Evolutionary conservation across 2,329 filamentous ascomycete species (phyloP), one percentile per base, ranked within the genome.

Genomic region (Neospermospora avenae): DNA sequence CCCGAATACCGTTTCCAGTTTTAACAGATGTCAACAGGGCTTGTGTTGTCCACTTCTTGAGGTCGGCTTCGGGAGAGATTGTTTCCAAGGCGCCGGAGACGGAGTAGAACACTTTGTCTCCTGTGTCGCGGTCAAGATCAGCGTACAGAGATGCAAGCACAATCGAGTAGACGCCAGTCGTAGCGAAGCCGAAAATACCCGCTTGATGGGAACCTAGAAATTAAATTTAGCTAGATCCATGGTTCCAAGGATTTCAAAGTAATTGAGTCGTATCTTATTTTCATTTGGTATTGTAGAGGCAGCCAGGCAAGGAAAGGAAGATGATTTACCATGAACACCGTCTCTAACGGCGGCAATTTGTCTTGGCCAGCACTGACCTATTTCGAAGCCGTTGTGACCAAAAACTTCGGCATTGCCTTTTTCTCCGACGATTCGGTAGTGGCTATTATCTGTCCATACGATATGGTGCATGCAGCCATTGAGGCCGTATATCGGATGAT

Each of bases 301-400:
- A 6, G 28, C 5, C 6, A 24, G 25, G 16, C 35, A 5, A 24
- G 24, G 25, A 20, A 35, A n/a, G 14, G 31, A 20, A 18, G 10
- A 10, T 2, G 16, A 39, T 45, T 22, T 57, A 57, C 55, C 45
- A 44, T 57, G 45, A 3, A 41, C 55, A 34, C 55, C 55, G 22
- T 57, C 45, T 51, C 45, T 18, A 3, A 57, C 18, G 4, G 55
- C 55, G 6, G 44, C 55, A 41, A 57, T 41, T 11, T 51, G 55
- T 14, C 35, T n/a, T 7, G 55, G 13, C 55, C 45, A 57, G 5
- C 25, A 37, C 3, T 51, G 13, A 2, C 45, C 45, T 8, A 57
- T 20, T 22, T 14, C 8, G 3, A 57, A 14, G 1, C 55, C 45
- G 18, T 57, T 57, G 13, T 57, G 22, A 8, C 55, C 55, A 20